These are phyloP conservation scores for Wilcoxina mikolae DNA, from an alignment of 495 filamentous ascomycete genomes.

Conservation along the genomic window DNA sequence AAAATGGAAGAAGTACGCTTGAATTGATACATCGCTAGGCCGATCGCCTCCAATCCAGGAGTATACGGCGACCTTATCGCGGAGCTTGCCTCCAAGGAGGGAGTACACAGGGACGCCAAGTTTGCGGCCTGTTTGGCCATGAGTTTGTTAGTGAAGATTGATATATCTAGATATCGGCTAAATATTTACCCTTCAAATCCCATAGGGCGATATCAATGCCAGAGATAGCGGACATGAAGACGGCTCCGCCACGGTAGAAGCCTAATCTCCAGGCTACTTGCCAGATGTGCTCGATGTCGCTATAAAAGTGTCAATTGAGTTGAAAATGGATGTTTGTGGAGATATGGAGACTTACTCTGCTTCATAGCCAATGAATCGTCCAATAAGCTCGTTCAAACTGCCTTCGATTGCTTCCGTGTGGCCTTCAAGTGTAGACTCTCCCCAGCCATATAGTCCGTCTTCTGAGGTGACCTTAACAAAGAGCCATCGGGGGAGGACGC, in stretches of 20 bases:
- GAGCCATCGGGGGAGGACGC: constrained; percentile 59
- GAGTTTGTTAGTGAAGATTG: too few relatives aligned
- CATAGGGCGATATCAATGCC: constrained; percentile 74
- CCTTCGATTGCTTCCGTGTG: constrained; percentile 65
- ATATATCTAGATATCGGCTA: too few relatives aligned
- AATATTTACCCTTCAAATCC: constrained; percentile 49
- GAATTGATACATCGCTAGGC: constrained; percentile 51
- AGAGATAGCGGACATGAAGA: constrained; percentile 66
- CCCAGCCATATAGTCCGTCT: constrained; percentile 54
- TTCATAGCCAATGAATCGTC: constrained; percentile 51
- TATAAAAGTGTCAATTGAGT: constrained; percentile 22
- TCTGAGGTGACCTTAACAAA: constrained; percentile 64
- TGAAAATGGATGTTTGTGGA: too few relatives aligned
- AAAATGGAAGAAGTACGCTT: constrained; percentile 37
- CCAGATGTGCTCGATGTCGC: constrained; percentile 73
- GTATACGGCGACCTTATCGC: constrained; percentile 61
- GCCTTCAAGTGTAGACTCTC: constrained; percentile 62
- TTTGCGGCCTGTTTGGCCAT: constrained; percentile 36
- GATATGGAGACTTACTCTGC: constrained; percentile 46
- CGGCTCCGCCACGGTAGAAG: constrained; percentile 71
- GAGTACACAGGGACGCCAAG: constrained; percentile 59
- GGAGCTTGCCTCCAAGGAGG: constrained; percentile 60
- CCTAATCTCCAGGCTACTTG: constrained; percentile 53
- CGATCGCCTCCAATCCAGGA: constrained; percentile 79
- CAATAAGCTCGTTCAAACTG: constrained; percentile 50